Evolutionary conservation across 345 rosid genomes (phyloP).

Genomic region (Populus euphratica): DNA sequence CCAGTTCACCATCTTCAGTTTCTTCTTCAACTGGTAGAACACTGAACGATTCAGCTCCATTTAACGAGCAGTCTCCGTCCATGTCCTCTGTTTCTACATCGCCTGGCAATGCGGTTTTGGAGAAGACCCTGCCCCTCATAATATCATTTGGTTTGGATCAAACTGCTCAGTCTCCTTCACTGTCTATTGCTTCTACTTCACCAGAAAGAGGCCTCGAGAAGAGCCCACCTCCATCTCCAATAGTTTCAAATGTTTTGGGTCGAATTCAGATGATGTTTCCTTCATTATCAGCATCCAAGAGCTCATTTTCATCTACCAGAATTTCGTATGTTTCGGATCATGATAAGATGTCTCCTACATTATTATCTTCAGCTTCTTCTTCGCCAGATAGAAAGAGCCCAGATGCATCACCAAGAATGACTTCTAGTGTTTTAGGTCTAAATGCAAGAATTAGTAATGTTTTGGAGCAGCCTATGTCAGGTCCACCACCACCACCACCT

Average conservation of each 20-base stretch:
- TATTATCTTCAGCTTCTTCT: conserved; percentile 40
- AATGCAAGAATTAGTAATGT: conserved; percentile 23
- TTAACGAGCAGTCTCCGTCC: conserved; percentile 10
- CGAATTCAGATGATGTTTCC: conserved; percentile 32
- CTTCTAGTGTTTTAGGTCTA: conserved; percentile 26
- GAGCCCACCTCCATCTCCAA: conserved; percentile 19
- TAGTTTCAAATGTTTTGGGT: conserved; percentile 27
- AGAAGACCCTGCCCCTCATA: conserved; percentile 4
- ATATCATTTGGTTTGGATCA: conserved; percentile 20
- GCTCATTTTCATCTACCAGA: conserved; percentile 47
- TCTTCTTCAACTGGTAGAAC: background rate
- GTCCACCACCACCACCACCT: conserved; percentile 34
- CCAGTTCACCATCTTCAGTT: background rate
- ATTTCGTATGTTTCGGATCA: conserved; percentile 32
- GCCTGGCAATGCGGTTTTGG: background rate
- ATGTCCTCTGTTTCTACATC: conserved; percentile 13
- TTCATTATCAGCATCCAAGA: conserved; percentile 33
- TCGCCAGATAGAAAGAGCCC: conserved; percentile 42
- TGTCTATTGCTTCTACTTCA: conserved; percentile 42
- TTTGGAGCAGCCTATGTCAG: conserved; percentile 29
- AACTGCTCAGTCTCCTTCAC: conserved; percentile 40
- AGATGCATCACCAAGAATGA: conserved; percentile 32
- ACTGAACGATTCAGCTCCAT: conserved; percentile 7
- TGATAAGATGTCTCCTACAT: conserved; percentile 33
- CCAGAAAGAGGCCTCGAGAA: conserved; percentile 37